Evolutionary conservation across 192 early-diverging fungal genomes (phyloP), one percentile per base, ranked within the genome.

Genomic region (Rhizoclosmatium sp.): DNA sequence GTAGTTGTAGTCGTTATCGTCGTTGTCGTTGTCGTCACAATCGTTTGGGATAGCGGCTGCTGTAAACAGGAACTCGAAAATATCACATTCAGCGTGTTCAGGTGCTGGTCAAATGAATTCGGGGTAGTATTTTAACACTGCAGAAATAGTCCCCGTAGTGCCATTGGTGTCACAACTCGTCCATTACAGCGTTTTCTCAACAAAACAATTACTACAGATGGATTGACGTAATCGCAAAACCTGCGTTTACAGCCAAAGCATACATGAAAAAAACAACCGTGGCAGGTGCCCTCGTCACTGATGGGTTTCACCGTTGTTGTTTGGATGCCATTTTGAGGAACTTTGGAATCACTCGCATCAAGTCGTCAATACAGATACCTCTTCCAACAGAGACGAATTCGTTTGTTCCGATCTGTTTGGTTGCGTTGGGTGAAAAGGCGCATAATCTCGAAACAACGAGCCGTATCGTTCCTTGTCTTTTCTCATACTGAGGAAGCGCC

Each of bases 351-450:
- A 76, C 75, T 16, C 48, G 75, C 1, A 95, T 96, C 48, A 91
- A 82, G 46, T 96, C 97, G 81, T 96, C 95, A 48, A 98, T 93
- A 3, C 97, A 94, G 88, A 98, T 97, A 2, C 97, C 97, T 40
- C 95, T 95, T 40, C 96, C 96, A 82, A 96, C 95, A 70, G 93
- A 95, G 86, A 97, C 97, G 88, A 95, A 98, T 81, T 98, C 96
- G 84, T 97, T 96, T 48, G 94, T 95, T 3, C 94, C 96, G 72
- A 95, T 80, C 69, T 72, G 47, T n/a, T n/a, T n/a, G n/a, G 4
- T 64, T 64, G 4, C n/a, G 4, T 48, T 23, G n/a, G n/a, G n/a
- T n/a, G n/a, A n/a, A n/a, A n/a, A n/a, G n/a, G n/a, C n/a, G n/a
- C n/a, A n/a, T n/a, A n/a, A n/a, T n/a, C n/a, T n/a, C n/a, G n/a